Evolutionary conservation across 1,284 basidiomycete genomes (phyloP).

Genomic region (Pulveroboletus sp.): DNA sequence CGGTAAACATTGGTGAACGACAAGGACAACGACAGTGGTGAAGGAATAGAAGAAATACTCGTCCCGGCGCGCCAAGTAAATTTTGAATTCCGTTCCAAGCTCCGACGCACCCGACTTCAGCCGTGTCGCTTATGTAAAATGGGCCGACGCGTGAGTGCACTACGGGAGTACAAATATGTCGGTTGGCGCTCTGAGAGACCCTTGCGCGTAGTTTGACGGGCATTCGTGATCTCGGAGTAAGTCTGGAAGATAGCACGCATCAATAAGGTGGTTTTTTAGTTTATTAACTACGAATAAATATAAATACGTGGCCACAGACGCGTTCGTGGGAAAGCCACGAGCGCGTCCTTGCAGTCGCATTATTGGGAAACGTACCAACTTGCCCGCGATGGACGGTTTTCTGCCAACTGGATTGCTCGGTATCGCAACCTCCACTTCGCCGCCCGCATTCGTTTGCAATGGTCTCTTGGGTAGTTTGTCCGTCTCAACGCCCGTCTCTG

Average conservation of each 20-base stretch:
- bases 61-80: slow-evolving; percentile 16
- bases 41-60: slow-evolving; percentile 37
- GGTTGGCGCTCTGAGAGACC: too few species aligned
- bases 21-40: slow-evolving; percentile 29
- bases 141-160: too few species aligned
- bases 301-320: slow-evolving; percentile 13
- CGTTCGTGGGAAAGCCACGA: slow-evolving; percentile 20
- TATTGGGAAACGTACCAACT: too few species aligned
- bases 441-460: slow-evolving; percentile 30
- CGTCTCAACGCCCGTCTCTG: neutral
- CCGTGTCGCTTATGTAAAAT: slow-evolving; percentile 34
- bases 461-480: slow-evolving; percentile 32
- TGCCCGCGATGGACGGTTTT: slow-evolving; percentile 18
- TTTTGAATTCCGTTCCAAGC: slow-evolving; percentile 32
- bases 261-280: too few species aligned
- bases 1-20: slow-evolving; percentile 69
- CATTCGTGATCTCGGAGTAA: too few species aligned
- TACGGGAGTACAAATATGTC: too few species aligned
- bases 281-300: too few species aligned
- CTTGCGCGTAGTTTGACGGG: too few species aligned
- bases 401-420: slow-evolving; percentile 31
- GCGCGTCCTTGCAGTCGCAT: slow-evolving; percentile 11
- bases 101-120: slow-evolving; percentile 36
- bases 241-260: too few species aligned
- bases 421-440: neutral